phyloP scores from a whole-genome alignment of 2,329 filamentous ascomycete genomes.

The Pyrenochaeta sp. region DNA sequence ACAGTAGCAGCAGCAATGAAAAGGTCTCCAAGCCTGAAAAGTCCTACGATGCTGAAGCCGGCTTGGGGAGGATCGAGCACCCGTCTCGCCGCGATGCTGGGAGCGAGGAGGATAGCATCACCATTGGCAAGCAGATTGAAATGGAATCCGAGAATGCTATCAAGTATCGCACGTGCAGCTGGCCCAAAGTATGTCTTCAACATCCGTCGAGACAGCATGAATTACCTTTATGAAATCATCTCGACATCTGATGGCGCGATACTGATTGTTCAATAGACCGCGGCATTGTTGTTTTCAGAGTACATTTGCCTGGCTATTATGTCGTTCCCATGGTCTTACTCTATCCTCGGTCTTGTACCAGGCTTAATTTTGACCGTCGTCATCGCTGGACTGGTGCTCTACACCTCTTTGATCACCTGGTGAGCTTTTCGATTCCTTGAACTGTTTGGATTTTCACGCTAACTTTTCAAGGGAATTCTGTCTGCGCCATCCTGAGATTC shows the following conservation, averaged over 20 bases:
- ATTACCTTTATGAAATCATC: neutral
- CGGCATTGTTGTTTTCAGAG: conserved; percentile 88
- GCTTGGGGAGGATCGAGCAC: conserved; percentile 53
- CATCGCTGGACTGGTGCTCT: conserved; percentile 80
- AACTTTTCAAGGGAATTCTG: conserved; percentile 77
- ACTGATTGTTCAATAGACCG: conserved; percentile 66
- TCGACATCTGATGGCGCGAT: neutral
- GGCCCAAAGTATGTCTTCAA: conserved; percentile 74
- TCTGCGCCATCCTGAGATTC: conserved; percentile 85
- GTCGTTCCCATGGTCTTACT: conserved; percentile 95
- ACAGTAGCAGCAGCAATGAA: conserved; percentile 23
- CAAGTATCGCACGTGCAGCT: conserved; percentile 91
- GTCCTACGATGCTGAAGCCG: conserved; percentile 42
- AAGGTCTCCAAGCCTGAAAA: conserved; percentile 22
- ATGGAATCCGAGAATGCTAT: conserved; percentile 81
- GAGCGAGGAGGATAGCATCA: conserved; percentile 52
- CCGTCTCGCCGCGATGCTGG: conserved; percentile 37
- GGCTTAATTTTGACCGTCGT: conserved; percentile 84
- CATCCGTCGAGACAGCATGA: neutral
- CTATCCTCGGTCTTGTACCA: conserved; percentile 84
- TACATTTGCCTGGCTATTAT: conserved; percentile 95
- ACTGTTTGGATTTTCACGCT: neutral
- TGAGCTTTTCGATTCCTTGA: conserved; percentile 44
- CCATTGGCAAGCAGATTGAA: conserved; percentile 74
- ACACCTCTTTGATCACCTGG: conserved; percentile 77